Evolutionary conservation across 2,329 filamentous ascomycete species (phyloP).

Genomic region (Trichoderma gracile): DNA sequence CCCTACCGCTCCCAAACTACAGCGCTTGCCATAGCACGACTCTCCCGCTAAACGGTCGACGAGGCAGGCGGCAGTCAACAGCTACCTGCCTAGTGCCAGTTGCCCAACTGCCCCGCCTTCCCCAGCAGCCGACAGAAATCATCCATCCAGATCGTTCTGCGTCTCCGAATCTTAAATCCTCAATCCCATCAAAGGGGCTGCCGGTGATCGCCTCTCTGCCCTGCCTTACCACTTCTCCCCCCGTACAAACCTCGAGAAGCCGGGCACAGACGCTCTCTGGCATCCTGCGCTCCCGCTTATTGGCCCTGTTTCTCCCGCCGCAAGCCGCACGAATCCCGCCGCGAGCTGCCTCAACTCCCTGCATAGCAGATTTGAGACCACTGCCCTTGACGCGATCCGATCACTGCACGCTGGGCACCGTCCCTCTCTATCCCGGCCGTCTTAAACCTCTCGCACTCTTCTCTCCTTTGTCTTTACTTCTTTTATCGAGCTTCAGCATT

Average conservation of each 20-base stretch:
- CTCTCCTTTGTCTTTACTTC: not conserved
- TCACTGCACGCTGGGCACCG: not conserved
- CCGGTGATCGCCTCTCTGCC: conserved; percentile 2
- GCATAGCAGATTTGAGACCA: not conserved
- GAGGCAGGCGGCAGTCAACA: no score
- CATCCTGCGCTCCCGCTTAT: not conserved
- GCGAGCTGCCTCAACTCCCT: conserved; percentile 2
- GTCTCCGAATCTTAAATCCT: conserved; percentile 1
- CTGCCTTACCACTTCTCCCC: not conserved
- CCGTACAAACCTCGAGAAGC: not conserved
- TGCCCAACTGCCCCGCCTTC: conserved; percentile 22
- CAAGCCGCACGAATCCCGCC: not conserved
- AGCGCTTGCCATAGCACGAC: not conserved
- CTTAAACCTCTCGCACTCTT: not conserved
- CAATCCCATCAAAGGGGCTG: conserved; percentile 21
- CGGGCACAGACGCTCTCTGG: not conserved
- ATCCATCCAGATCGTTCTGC: conserved; percentile 5
- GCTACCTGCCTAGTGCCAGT: no score
- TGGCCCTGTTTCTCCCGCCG: not conserved
- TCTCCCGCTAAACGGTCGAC: not conserved
- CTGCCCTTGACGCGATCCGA: not conserved
- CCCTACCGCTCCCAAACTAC: not conserved
- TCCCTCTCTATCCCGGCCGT: not conserved
- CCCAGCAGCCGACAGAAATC: conserved; percentile 23
- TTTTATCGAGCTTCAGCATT: not conserved